Percentiles rank a stretch among this genome's conserved stretches.
Conservation (phyloP, 495 filamentous ascomycete genomes). For the Neohortaea acidophila region DNA sequence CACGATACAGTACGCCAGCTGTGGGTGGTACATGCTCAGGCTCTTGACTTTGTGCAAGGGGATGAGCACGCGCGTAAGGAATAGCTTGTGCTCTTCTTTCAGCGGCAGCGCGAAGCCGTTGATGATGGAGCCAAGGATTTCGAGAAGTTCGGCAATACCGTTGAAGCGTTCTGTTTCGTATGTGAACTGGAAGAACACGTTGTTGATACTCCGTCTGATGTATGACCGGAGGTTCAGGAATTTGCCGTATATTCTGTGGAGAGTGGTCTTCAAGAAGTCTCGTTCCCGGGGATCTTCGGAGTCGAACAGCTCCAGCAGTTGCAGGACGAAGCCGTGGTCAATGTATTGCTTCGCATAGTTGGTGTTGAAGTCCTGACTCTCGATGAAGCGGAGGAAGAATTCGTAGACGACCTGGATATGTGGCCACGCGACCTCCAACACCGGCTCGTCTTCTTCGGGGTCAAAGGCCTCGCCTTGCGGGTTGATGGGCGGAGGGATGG, state of each 20-base stretch:
- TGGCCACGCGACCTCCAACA: conserved; percentile 96
- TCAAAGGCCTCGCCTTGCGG: conserved; percentile 98
- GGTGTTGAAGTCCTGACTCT: conserved; percentile 99
- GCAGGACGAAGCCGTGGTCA: conserved; percentile 91
- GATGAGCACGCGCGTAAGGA: conserved; percentile 82
- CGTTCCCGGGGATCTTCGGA: conserved; percentile 95
- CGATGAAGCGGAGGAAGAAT: conserved; percentile 97
- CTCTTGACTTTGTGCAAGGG: conserved; percentile 97
- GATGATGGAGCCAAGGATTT: conserved; percentile 97
- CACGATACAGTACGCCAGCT: conserved; percentile 97
- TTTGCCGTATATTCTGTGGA: conserved; percentile 98
- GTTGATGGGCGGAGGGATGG: conserved; percentile 91
- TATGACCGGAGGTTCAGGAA: conserved; percentile 96
- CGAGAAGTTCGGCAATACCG: conserved; percentile 88
- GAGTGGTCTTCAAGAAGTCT: conserved; percentile 94
- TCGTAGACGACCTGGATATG: conserved; percentile 99
- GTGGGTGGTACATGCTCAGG: conserved; percentile 98
- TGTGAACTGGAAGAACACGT: conserved; percentile 99
- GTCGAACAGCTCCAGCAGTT: conserved; percentile 95
- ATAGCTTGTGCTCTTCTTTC: conserved; percentile 98
- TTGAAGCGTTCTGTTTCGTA: conserved; percentile 99
- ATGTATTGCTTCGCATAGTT: conserved; percentile 99
- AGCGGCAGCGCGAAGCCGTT: conserved; percentile 95
- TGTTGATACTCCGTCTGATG: conserved; percentile 97
- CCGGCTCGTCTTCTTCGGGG: conserved; percentile 95